Base-by-base conservation (phyloP, 2,329 filamentous ascomycete genomes). In the Exophiala xenobiotica region DNA sequence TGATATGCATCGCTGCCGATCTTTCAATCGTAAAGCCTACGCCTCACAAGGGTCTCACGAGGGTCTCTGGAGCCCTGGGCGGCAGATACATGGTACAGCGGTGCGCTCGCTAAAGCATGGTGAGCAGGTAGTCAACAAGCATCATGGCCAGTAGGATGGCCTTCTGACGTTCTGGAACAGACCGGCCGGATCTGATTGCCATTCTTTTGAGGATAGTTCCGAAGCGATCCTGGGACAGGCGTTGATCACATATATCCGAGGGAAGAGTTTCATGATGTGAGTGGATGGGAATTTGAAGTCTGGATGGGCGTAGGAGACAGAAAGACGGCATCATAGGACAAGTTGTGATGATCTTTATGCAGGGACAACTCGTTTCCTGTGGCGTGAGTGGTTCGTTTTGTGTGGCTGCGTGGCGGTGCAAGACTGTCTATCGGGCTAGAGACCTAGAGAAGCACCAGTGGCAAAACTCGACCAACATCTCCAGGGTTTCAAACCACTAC, bases 331-430 rank as follows among this genome's bases (percentile, higher is more conserved):
- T n/a, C n/a, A n/a, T n/a, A 33, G 38, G 20, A 19, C 19, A 33
- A 39, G 20, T 19, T n/a, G 26, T 20, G 50, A 38, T 23, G 33
- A 49, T 53, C 51, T 40, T 14, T 20, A 51, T 33, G 48, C 48
- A 48, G 47, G 52, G 52, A 18, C 14, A 19, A 22, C 11, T 6
- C 3, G 38, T 23, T 4, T n/a, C 22, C 35, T 3, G n/a, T 16
- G 23, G 31, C 24, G 11, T 55, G 47, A 55, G 11, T 55, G 52
- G 52, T 29, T 51, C 27, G 9, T 14, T n/a, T 12, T 12, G 23
- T 48, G 54, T 57, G 53, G 53, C 53, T 56, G 49, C 26, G 53
- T 53, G 54, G 54, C 54, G 44, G 54, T 57, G 54, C 49, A 12
- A 22, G 31, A 14, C n/a, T n/a, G n/a, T n/a, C n/a, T 37, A 46